phyloP scores from a whole-genome alignment of 345 rosid genomes.

The Mallotus nudiflorus region DNA sequence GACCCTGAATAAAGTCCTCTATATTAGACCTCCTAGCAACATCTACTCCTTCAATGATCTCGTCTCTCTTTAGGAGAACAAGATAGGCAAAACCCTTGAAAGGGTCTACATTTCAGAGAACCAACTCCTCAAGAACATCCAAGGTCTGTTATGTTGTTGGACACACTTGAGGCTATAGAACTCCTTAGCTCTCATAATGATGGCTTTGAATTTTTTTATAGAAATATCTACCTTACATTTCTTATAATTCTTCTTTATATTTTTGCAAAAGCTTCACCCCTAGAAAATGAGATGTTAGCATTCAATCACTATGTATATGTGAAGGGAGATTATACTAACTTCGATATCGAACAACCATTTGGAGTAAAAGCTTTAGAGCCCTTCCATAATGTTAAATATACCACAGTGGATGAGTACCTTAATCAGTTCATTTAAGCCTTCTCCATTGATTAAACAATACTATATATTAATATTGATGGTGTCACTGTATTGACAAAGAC shows the following conservation, averaged over 20 bases:
- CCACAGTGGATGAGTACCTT: conserved; percentile 67
- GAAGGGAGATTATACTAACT: conserved; percentile 67
- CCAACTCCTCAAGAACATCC: conserved; percentile 49
- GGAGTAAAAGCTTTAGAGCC: conserved; percentile 80
- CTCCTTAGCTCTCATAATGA: no score
- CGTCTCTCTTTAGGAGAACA: conserved; percentile 61
- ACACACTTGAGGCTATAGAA: no score
- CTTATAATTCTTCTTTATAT: no score
- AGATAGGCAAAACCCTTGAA: conserved; percentile 61
- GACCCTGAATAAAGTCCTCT: conserved; percentile 59
- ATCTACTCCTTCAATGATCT: conserved; percentile 54
- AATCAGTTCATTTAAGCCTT: conserved; percentile 49
- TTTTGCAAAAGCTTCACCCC: no score
- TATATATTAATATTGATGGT: no score
- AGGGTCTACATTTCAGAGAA: conserved; percentile 54
- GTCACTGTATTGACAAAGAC: no score
- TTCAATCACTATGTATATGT: conserved; percentile 61
- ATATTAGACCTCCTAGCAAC: conserved; percentile 16
- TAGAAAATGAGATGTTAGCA: conserved; percentile 27
- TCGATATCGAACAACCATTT: conserved; percentile 60
- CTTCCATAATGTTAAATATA: conserved; percentile 72
- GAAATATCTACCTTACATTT: no score
- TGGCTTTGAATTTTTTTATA: no score
- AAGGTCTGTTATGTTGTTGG: no score
- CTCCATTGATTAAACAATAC: no score